Conservation (phyloP, 192 early-diverging fungal genomes). For the Geranomyces variabilis region DNA sequence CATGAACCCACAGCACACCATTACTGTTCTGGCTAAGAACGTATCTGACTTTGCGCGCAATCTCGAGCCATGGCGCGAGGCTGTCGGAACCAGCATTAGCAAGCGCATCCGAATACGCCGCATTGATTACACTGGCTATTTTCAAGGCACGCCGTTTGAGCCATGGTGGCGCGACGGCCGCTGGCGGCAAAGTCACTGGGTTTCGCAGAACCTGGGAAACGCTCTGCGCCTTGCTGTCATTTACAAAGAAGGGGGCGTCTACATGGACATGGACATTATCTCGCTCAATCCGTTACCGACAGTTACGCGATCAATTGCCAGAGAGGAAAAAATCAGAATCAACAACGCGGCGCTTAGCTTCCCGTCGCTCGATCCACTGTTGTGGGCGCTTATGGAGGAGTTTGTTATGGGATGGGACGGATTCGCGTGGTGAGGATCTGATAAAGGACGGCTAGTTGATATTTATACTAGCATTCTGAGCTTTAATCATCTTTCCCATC, state of each 20-base stretch:
- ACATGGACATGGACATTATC: conserved; percentile 47
- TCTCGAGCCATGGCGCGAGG: conserved; percentile 23
- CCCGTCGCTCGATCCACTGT: conserved; percentile 29
- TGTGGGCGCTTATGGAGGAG: conserved; percentile 47
- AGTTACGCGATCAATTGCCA: conserved; percentile 29
- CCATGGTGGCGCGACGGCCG: conserved; percentile 25
- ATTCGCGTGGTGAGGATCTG: conserved; percentile 28
- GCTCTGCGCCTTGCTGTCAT: conserved; percentile 37
- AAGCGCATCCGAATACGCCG: conserved; percentile 8
- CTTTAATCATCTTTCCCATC: too few relatives aligned
- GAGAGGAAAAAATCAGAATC: conserved; percentile 22
- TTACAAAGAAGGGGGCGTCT: conserved; percentile 39
- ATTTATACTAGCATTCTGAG: too few relatives aligned
- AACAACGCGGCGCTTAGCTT: conserved; percentile 45
- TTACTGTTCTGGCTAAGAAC: conserved; percentile 35
- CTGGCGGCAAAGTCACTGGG: conserved; percentile 34
- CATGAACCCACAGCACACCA: conserved; percentile 35
- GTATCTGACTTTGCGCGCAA: conserved; percentile 19
- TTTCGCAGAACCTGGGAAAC: conserved; percentile 46
- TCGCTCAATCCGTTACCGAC: conserved; percentile 34
- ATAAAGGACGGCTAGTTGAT: background rate
- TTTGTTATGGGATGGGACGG: conserved; percentile 42
- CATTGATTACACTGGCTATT: conserved; percentile 23
- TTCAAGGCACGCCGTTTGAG: conserved; percentile 37
- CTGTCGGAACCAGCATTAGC: conserved; percentile 7